A percentile compares a stretch with the other conserved stretches of the same genome.
Conservation (phyloP, 75 land plant genomes). For the Picea glauca region DNA sequence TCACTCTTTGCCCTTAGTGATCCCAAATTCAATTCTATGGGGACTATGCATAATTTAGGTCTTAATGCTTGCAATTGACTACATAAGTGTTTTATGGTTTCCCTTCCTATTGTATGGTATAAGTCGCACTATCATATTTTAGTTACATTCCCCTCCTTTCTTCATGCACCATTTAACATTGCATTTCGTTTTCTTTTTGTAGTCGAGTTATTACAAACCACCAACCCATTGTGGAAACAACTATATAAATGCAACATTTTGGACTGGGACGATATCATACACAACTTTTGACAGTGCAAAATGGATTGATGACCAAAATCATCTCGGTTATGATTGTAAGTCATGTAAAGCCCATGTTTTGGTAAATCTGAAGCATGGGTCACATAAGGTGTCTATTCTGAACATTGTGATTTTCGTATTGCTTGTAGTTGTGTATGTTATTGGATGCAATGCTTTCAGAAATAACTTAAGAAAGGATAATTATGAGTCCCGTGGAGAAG, state of each 20-base stretch:
- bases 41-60: neutral
- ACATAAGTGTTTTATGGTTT: neutral
- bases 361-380: constrained; percentile 72
- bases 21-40: neutral
- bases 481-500: constrained; percentile 22
- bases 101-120: neutral
- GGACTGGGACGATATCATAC: constrained; percentile 11
- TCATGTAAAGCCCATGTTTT: constrained; percentile 90
- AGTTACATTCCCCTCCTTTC: neutral
- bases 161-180: neutral
- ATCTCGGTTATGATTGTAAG: constrained; percentile 68
- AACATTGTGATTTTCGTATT: constrained; percentile 72
- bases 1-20: neutral
- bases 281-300: constrained; percentile 41
- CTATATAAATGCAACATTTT: constrained; percentile 45
- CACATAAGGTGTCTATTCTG: constrained; percentile 82
- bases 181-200: constrained; percentile 1
- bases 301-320: constrained; percentile 62
- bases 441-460: constrained; percentile 72
- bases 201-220: constrained; percentile 65
- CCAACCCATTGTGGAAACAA: constrained; percentile 33
- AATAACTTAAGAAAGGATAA: constrained; percentile 48
- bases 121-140: neutral
- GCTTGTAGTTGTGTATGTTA: constrained; percentile 69
- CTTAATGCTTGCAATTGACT: too few relatives aligned